Evolutionary conservation across 148 eudicot genomes (phyloP), one percentile per base, ranked within the genome.

Genomic region (Camellia lanceoleosa): DNA sequence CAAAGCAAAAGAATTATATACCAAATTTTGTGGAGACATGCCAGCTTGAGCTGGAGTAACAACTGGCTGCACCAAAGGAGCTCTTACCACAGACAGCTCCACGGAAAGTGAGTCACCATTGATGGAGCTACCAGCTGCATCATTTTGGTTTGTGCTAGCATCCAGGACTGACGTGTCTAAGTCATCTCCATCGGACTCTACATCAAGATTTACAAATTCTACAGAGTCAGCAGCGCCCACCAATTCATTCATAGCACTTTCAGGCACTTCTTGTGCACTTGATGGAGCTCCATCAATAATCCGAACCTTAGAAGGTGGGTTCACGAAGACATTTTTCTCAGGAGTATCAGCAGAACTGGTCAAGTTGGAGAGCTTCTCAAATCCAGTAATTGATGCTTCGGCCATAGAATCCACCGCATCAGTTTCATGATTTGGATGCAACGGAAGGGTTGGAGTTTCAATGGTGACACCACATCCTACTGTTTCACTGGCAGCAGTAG

Each of bases 1-100:
- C 4, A 61, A 41, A 59, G 76, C 41, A 68, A 54, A 68, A 38
- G 23, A 81, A 30, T 20, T 60, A 16, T 42, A 20, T 72, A 82
- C 88, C 88, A 82, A 78, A 56, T 71, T 73, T 73, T 20, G 63
- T 51, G 73, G 51, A 41, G 52, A 62, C 68, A 56, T 58, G 73
- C 68, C 49, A 75, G 20, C 77, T 18, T 63, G 78, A 74, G 63
- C 82, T 58, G 66, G 72, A 58, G 41, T 59, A 38, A 75, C 18
- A 38, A 46, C 54, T 51, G 71, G 70, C 82, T 63, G 63, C 43
- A 41, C 54, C 14, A 43, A 18, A 81, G 59, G 54, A 20, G 74
- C 58, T 42, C 20, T 69, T 19, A 62, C 68, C 20, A 30, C 38
- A 30, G 38, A 30, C 38, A 1, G 38, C 38, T 30, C 38, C 38